A percentile compares a stretch with the other conserved stretches of the same genome.
Conservation (phyloP, 73 alveolate species). For the Diophrys appendiculata region DNA sequence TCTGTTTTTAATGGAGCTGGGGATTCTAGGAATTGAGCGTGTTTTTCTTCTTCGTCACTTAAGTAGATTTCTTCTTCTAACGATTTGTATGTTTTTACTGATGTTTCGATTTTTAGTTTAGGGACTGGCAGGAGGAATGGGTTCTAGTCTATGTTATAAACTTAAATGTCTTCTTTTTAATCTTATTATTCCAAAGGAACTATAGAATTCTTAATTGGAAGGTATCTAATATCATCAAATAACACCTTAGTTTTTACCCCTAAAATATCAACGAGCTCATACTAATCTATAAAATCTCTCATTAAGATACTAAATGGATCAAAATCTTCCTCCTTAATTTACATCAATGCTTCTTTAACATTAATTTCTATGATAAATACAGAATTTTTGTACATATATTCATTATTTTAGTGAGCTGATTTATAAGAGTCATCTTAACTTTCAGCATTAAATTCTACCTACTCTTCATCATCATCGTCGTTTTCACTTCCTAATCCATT, state of each 20-base stretch:
- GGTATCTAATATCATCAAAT: not conserved
- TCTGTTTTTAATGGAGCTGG: not conserved
- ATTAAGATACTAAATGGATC: not conserved
- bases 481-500: no score
- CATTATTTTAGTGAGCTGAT: no score
- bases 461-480: no score
- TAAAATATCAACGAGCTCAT: not conserved
- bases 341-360: not conserved
- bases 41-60: not conserved
- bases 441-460: no score
- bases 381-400: no score
- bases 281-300: not conserved
- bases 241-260: not conserved
- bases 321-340: not conserved
- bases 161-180: not conserved
- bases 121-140: not conserved
- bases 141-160: not conserved
- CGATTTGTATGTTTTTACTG: not conserved
- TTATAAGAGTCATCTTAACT: no score
- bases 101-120: no score
- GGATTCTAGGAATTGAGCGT: not conserved
- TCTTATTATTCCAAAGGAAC: not conserved
- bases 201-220: not conserved
- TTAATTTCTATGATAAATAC: no score
- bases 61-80: not conserved